These are phyloP conservation scores for Nematocida sp. DNA, from an alignment of 371 early-diverging fungal genomes.

Conservation along the genomic window DNA sequence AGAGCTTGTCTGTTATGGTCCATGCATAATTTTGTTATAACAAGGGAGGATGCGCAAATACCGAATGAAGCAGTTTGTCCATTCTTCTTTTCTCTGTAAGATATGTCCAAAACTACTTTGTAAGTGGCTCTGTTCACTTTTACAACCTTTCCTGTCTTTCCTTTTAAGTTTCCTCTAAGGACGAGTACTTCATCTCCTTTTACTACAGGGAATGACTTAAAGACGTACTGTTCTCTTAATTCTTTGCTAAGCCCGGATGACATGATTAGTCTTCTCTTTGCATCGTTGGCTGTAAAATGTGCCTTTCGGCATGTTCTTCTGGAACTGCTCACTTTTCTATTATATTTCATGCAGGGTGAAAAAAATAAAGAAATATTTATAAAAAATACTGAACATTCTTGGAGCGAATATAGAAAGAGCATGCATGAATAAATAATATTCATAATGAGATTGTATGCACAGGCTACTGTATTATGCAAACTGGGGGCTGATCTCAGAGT, in stretches of 20 bases:
- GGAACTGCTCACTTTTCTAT: conserved; percentile 59
- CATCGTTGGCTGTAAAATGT: conserved; percentile 63
- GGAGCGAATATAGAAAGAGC: too few species aligned
- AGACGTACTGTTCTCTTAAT: conserved; percentile 62
- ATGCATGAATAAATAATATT: too few species aligned
- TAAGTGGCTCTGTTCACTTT: conserved; percentile 61
- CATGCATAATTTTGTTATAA: conserved; percentile 63
- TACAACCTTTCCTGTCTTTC: conserved; percentile 64
- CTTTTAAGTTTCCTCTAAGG: conserved; percentile 61
- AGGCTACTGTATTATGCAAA: too few species aligned
- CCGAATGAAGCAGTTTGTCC: conserved; percentile 61
- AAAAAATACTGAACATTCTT: neutral
- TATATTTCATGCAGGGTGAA: conserved; percentile 64
- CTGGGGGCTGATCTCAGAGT: too few species aligned
- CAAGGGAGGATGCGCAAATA: conserved; percentile 68
- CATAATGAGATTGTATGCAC: too few species aligned
- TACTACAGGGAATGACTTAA: conserved; percentile 65
- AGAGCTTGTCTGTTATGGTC: conserved; percentile 62
- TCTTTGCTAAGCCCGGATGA: conserved; percentile 66
- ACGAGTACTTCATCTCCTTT: conserved; percentile 68
- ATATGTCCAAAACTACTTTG: conserved; percentile 67
- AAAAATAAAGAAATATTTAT: neutral
- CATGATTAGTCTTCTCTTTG: conserved; percentile 65
- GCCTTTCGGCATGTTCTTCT: conserved; percentile 70
- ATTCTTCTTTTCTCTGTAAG: conserved; percentile 61